phyloP scores from a whole-genome alignment of 345 rosid genomes.

The Pelargonium nanum region DNA sequence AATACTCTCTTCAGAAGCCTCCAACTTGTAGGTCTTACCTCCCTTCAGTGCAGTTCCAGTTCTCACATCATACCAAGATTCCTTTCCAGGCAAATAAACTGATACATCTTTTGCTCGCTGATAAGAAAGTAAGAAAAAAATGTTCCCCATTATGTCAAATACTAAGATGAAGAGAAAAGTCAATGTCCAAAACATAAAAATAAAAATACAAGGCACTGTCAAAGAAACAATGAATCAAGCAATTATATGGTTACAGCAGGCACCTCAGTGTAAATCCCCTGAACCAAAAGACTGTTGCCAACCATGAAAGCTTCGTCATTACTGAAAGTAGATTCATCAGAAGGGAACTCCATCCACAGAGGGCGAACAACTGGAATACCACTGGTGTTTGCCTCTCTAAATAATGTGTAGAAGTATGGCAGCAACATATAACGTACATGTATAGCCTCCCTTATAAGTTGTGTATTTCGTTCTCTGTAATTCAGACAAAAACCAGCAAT shows the following conservation, averaged over 20 bases:
- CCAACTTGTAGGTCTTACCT: slow-evolving; percentile 60
- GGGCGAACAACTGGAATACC: slow-evolving; percentile 89
- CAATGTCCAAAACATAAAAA: not conserved
- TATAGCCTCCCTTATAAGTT: slow-evolving; percentile 84
- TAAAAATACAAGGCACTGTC: not conserved
- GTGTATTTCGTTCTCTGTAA: slow-evolving; percentile 71
- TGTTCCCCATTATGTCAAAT: not conserved
- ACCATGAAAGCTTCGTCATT: slow-evolving; percentile 98
- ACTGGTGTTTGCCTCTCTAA: slow-evolving; percentile 82
- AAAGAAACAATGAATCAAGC: not conserved
- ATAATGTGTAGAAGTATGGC: slow-evolving; percentile 88
- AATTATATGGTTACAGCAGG: not conserved
- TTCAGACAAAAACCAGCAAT: slow-evolving; percentile 9
- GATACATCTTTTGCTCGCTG: slow-evolving; percentile 65
- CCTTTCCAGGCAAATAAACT: slow-evolving; percentile 87
- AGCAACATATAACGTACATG: slow-evolving; percentile 75
- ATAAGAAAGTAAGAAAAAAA: slow-evolving; percentile 4
- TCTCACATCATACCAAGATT: slow-evolving; percentile 79
- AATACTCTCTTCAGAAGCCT: slow-evolving; percentile 67
- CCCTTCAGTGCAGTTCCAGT: slow-evolving; percentile 59
- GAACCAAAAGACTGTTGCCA: slow-evolving; percentile 80
- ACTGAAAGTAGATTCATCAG: slow-evolving; percentile 66
- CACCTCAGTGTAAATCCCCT: slow-evolving; percentile 89
- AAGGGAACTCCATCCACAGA: slow-evolving; percentile 98
- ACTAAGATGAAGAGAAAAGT: slow-evolving; percentile 1